These are phyloP conservation scores for Sporothrix globosa DNA, from an alignment of 2,329 filamentous ascomycete species.

Conservation along the genomic window DNA sequence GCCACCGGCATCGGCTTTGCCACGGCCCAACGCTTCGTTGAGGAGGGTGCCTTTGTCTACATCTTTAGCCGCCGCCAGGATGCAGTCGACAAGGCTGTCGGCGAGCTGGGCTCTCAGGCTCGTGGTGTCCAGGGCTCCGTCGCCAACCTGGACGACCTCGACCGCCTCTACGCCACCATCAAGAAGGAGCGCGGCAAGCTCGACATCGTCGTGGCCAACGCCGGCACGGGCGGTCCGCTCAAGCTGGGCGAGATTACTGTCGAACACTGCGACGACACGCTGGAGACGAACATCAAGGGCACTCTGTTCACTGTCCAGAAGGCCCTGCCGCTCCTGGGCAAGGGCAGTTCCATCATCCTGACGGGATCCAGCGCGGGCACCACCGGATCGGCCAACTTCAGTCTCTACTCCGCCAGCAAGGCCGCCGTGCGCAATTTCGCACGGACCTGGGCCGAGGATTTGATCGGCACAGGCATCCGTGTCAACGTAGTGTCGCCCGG, in stretches of 20 bases:
- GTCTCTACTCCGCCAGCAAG: conserved; percentile 32
- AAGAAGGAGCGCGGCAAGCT: conserved; percentile 31
- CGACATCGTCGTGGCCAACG: conserved; percentile 74
- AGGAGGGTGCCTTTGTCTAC: conserved; percentile 61
- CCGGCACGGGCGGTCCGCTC: conserved; percentile 69
- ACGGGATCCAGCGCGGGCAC: conserved; percentile 34
- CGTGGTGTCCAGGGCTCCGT: conserved; percentile 31
- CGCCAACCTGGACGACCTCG: conserved; percentile 28
- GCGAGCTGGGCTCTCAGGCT: conserved; percentile 39
- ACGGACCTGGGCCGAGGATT: conserved; percentile 31
- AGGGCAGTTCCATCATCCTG: conserved; percentile 32
- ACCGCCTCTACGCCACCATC: conserved; percentile 29
- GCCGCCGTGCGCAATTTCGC: conserved; percentile 33
- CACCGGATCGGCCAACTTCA: conserved; percentile 29
- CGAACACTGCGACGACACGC: conserved; percentile 56
- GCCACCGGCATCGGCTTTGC: conserved; percentile 71
- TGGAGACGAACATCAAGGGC: conserved; percentile 70
- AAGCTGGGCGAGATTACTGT: conserved; percentile 57
- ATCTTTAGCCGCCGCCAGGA: conserved; percentile 60
- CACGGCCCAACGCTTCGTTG: conserved; percentile 66
- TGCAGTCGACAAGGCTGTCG: conserved; percentile 45
- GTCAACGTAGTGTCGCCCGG: conserved; percentile 34
- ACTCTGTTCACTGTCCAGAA: conserved; percentile 54
- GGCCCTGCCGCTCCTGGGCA: conserved; percentile 33
- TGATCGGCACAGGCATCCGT: conserved; percentile 31